A percentile compares a stretch with the other conserved stretches of the same genome.
Conservation (phyloP, 768 basidiomycete genomes). For the Lactifluus rugatus region DNA sequence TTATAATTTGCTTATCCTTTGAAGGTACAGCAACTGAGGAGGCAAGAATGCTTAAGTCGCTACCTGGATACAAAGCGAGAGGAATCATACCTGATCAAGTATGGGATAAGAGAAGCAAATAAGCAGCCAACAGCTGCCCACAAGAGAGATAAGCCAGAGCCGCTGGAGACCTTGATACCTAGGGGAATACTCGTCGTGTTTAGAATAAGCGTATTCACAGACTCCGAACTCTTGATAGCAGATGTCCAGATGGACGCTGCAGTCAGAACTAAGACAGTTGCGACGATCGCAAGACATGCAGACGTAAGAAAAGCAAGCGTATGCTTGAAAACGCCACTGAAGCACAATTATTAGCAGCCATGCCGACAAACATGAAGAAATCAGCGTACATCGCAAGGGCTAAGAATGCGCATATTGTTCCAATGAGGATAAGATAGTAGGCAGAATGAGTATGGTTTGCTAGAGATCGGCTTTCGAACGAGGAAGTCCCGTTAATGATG, state of each 20-base stretch:
- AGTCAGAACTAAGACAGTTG: slow-evolving; percentile 53
- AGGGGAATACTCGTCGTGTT: slow-evolving; percentile 33
- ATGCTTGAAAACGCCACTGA: slow-evolving; percentile 57
- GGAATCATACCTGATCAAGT: slow-evolving; percentile 58
- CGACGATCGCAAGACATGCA: slow-evolving; percentile 48
- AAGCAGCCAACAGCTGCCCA: slow-evolving; percentile 72
- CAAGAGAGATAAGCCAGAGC: slow-evolving; percentile 51
- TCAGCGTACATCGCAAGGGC: slow-evolving; percentile 55
- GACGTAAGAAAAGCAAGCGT: slow-evolving; percentile 61
- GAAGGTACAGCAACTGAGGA: slow-evolving; percentile 67
- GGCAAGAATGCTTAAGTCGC: neutral
- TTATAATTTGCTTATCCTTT: slow-evolving; percentile 39
- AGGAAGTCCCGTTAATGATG: slow-evolving; percentile 39
- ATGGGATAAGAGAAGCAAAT: slow-evolving; percentile 56
- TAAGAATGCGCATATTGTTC: slow-evolving; percentile 54
- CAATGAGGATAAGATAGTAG: slow-evolving; percentile 67
- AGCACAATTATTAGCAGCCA: neutral
- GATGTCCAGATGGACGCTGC: slow-evolving; percentile 73
- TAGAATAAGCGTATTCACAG: slow-evolving; percentile 45
- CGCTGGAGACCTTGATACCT: slow-evolving; percentile 55
- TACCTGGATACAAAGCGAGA: neutral
- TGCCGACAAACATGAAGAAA: neutral
- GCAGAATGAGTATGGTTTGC: slow-evolving; percentile 57
- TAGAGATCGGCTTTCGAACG: slow-evolving; percentile 51
- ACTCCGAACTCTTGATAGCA: slow-evolving; percentile 52